Evolutionary conservation across 108 stramenopile species (phyloP).

Genomic region (Skeletonema menzelii): DNA sequence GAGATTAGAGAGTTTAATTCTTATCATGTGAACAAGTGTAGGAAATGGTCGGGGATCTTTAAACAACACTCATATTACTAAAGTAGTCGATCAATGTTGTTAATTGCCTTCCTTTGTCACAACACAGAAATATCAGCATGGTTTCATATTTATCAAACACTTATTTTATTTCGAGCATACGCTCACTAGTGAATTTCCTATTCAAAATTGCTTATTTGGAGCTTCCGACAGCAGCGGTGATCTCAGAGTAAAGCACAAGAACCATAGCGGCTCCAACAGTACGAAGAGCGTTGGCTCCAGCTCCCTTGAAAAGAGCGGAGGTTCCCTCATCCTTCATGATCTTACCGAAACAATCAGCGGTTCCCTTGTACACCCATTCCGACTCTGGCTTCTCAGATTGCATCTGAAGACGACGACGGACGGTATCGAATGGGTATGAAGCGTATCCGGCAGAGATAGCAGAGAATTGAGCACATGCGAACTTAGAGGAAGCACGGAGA

Average conservation of each 20-base stretch:
- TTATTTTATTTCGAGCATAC: background rate
- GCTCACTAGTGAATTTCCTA: background rate
- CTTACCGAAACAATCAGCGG: constrained; percentile 95
- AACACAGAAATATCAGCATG: too few species aligned
- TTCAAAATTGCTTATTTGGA: constrained; percentile 20
- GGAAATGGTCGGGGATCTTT: background rate
- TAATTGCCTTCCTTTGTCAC: too few species aligned
- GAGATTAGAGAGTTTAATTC: background rate
- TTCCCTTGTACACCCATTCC: constrained; percentile 96
- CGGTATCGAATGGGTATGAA: constrained; percentile 99
- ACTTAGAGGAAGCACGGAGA: constrained; percentile 94
- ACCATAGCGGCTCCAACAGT: constrained; percentile 96
- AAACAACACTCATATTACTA: background rate
- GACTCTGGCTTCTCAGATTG: constrained; percentile 96
- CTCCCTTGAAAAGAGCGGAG: constrained; percentile 97
- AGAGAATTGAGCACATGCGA: constrained; percentile 93
- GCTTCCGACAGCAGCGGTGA: constrained; percentile 78
- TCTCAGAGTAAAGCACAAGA: constrained; percentile 98
- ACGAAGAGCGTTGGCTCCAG: constrained; percentile 98
- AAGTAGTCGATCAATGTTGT: background rate
- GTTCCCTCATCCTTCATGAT: constrained; percentile 94
- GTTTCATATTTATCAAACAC: constrained; percentile 12
- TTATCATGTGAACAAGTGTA: background rate
- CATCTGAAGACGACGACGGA: constrained; percentile 99
- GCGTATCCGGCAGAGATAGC: constrained; percentile 94